Percentiles rank a stretch among this genome's conserved stretches.
These are phyloP conservation scores for Lepidium sativum DNA, from an alignment of 345 rosid genomes.

Conservation along the genomic window DNA sequence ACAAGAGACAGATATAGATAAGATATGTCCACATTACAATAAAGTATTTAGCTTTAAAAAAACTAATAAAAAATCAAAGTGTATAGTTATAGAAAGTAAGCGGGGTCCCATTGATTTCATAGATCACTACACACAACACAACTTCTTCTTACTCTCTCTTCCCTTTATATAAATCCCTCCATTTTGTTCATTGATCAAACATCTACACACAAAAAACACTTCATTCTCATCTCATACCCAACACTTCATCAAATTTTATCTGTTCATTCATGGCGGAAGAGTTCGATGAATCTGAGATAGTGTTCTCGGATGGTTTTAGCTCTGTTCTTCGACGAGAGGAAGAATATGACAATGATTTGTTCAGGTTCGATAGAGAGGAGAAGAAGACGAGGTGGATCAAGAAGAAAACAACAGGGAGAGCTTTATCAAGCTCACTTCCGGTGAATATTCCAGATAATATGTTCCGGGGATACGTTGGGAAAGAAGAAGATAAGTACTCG, in stretches of 20 bases:
- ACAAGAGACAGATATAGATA: conserved; percentile 5
- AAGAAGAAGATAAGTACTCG: not conserved
- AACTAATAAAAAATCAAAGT: too few species aligned
- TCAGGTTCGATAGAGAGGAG: not conserved
- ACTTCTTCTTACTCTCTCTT: too few species aligned
- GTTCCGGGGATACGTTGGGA: not conserved
- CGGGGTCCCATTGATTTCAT: conserved; percentile 10
- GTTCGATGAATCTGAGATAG: conserved; percentile 42
- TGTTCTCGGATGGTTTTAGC: conserved; percentile 28
- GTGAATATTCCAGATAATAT: conserved; percentile 19
- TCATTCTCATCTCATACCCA: not conserved
- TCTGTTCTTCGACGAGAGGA: not conserved
- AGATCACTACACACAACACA: conserved; percentile 7
- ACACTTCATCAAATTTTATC: too few species aligned
- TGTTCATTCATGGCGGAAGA: conserved; percentile 22
- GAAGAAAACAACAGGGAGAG: not conserved
- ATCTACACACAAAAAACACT: not conserved
- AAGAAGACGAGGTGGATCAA: not conserved
- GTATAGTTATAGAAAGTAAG: conserved; percentile 1
- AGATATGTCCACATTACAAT: not conserved
- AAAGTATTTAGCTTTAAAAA: not conserved
- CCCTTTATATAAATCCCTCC: conserved; percentile 9
- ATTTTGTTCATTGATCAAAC: too few species aligned
- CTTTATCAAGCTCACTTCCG: conserved; percentile 20
- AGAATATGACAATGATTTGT: not conserved